Conservation (phyloP, 2,329 filamentous ascomycete genomes). For the Colletotrichum sp. region DNA sequence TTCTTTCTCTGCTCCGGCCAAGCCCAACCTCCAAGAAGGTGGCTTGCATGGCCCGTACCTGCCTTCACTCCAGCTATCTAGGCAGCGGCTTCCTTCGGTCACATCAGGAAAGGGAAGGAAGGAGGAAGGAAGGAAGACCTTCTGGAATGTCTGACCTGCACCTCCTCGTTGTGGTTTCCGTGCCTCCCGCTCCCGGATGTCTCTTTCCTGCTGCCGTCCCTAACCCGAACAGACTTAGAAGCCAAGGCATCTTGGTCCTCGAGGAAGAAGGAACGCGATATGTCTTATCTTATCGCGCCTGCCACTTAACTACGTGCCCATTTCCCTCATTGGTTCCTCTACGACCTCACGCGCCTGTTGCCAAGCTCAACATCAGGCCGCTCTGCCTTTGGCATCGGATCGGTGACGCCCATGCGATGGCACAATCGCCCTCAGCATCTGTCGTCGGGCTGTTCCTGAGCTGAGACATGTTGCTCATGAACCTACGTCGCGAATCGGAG, state of each 20-base stretch:
- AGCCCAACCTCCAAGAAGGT: neutral
- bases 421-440: neutral
- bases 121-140: neutral
- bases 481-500: neutral
- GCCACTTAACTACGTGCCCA: neutral
- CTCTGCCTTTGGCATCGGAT: neutral
- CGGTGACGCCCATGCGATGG: neutral
- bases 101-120: neutral
- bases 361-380: neutral
- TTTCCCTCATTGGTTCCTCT: neutral
- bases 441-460: neutral
- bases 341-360: neutral
- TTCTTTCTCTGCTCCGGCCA: neutral
- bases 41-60: neutral
- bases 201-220: neutral
- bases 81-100: conserved; percentile 19
- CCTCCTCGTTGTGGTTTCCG: neutral
- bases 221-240: neutral
- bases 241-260: neutral
- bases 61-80: neutral
- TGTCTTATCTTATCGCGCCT: neutral
- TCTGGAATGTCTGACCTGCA: conserved; percentile 7
- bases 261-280: neutral
- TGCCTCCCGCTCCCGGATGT: neutral
- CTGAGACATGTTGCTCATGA: neutral